These are phyloP conservation scores for Drechslerella stenobrocha DNA, from an alignment of 2,329 filamentous ascomycete species.

Conservation along the genomic window DNA sequence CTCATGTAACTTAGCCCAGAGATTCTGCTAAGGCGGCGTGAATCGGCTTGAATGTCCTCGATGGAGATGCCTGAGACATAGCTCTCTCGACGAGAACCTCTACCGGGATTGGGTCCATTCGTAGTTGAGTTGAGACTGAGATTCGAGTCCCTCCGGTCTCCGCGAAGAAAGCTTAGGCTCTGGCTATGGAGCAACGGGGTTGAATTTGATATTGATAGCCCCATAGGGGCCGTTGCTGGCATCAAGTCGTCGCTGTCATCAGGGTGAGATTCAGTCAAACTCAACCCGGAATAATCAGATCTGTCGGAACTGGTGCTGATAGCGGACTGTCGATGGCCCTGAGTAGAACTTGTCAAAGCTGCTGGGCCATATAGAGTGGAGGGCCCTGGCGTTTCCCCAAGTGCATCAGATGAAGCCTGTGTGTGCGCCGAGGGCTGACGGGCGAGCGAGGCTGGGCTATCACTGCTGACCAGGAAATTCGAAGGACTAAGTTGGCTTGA, in stretches of 20 bases:
- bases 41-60: slow-evolving; percentile 4
- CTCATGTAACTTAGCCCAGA: slow-evolving; percentile 30
- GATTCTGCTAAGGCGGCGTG: slow-evolving; percentile 9
- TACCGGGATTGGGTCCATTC: not conserved
- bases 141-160: not conserved
- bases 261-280: slow-evolving; percentile 1
- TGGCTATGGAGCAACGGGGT: not conserved
- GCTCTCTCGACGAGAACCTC: not conserved
- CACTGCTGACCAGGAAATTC: not conserved
- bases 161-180: not conserved
- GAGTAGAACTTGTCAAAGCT: not conserved
- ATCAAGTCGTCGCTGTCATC: not conserved
- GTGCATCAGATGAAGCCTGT: slow-evolving; percentile 39
- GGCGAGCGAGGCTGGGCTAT: slow-evolving; percentile 2
- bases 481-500: slow-evolving; percentile 15
- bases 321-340: not conserved
- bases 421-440: slow-evolving; percentile 28
- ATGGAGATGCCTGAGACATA: slow-evolving; percentile 2
- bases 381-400: slow-evolving; percentile 16
- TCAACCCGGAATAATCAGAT: slow-evolving; percentile 18
- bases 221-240: not conserved
- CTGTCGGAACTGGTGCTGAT: not conserved
- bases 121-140: slow-evolving; percentile 1
- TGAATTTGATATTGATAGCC: not conserved
- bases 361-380: not conserved